phyloP scores from a whole-genome alignment of 768 basidiomycete genomes.

The Amyloporia xantha region DNA sequence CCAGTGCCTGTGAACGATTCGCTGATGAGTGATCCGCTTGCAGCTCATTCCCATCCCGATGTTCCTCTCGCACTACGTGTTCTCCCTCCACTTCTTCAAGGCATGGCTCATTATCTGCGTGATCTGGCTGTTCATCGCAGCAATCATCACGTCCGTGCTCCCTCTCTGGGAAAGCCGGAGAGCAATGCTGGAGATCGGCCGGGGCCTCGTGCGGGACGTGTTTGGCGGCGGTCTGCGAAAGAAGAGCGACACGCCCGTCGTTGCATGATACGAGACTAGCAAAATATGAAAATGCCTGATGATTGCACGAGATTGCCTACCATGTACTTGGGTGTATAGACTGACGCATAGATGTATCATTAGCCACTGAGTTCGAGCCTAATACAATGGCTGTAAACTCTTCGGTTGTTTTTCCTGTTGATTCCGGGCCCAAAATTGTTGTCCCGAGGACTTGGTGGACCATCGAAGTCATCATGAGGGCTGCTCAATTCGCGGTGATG shows the following conservation, averaged over 20 bases:
- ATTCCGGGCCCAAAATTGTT: no score
- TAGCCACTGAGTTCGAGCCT: no score
- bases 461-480: no score
- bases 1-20: background rate
- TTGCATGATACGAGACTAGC: background rate
- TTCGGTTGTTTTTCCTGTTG: no score
- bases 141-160: slow-evolving; percentile 3
- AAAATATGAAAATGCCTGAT: background rate
- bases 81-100: slow-evolving; percentile 6
- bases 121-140: slow-evolving; percentile 4
- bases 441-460: no score
- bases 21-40: background rate
- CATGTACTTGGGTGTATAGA: no score
- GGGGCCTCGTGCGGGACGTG: background rate
- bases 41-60: slow-evolving; percentile 7
- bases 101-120: slow-evolving; percentile 7
- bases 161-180: slow-evolving; percentile 1
- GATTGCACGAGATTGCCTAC: no score
- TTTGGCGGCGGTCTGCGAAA: background rate
- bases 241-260: background rate
- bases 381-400: no score
- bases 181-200: slow-evolving; percentile 2
- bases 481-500: no score
- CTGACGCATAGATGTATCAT: no score
- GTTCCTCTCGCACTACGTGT: slow-evolving; percentile 7